Conservation (phyloP, 2,329 filamentous ascomycete species). For the Colletotrichum sp. region DNA sequence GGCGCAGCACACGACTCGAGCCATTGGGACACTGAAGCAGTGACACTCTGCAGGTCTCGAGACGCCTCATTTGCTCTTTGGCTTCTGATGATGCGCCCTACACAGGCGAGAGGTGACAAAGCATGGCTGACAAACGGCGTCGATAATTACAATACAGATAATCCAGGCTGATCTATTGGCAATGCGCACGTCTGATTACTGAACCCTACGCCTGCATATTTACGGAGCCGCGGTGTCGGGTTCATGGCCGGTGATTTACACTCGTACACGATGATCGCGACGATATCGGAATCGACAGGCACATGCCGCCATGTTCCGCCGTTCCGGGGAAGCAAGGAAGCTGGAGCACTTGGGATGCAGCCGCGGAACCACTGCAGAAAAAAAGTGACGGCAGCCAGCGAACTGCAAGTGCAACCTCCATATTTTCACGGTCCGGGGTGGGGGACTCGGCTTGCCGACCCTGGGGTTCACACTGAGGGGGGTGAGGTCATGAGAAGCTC, state of each 20-base stretch:
- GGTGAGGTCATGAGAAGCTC: conserved; percentile 14
- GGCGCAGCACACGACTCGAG: background rate
- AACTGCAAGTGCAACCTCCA: background rate
- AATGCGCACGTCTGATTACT: background rate
- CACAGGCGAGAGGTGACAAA: background rate
- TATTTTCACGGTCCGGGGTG: conserved; percentile 20
- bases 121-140: background rate
- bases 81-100: background rate
- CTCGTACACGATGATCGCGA: background rate
- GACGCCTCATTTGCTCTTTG: background rate
- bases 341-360: background rate
- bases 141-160: background rate
- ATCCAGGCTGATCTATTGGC: background rate
- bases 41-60: background rate
- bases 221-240: background rate
- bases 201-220: background rate
- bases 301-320: background rate
- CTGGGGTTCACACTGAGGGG: background rate
- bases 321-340: background rate
- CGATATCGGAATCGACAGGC: background rate
- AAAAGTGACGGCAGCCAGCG: background rate
- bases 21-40: background rate
- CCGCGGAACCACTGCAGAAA: background rate
- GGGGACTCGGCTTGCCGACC: conserved; percentile 6
- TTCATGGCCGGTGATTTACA: background rate